These are phyloP conservation scores for Catunica adiposa DNA, from an alignment of 2,329 filamentous ascomycete species.

Conservation along the genomic window DNA sequence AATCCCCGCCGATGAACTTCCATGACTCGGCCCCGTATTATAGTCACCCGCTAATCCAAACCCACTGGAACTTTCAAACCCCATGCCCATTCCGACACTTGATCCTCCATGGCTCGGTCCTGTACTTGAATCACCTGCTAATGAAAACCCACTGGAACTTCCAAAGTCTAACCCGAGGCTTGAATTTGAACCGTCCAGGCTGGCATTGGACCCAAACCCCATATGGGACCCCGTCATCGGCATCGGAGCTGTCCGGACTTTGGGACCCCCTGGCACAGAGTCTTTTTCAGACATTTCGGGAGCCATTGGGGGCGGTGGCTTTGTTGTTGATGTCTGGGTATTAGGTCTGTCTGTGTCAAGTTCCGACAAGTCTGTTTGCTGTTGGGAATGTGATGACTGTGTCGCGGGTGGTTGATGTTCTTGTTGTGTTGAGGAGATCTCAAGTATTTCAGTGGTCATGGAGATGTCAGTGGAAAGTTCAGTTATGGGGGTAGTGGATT, in stretches of 20 bases:
- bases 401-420: too few relatives aligned
- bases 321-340: not conserved
- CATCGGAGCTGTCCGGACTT: not conserved
- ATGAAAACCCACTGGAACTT: not conserved
- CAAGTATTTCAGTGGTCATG: not conserved
- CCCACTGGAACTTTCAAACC: not conserved
- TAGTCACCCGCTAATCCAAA: not conserved
- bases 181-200: not conserved
- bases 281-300: not conserved
- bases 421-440: too few relatives aligned
- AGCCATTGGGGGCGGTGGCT: not conserved
- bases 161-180: slow-evolving; percentile 6
- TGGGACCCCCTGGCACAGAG: not conserved
- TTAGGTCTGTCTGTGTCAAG: too few relatives aligned
- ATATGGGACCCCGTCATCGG: not conserved
- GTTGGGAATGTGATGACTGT: too few relatives aligned
- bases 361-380: too few relatives aligned
- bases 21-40: slow-evolving; percentile 2
- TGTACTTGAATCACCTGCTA: not conserved
- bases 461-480: not conserved
- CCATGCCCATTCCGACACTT: slow-evolving; percentile 2
- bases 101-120: not conserved
- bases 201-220: not conserved
- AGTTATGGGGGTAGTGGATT: not conserved
- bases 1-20: not conserved